Conservation (phyloP, 163 green algal genomes). For the Smithsoniella earleae region DNA sequence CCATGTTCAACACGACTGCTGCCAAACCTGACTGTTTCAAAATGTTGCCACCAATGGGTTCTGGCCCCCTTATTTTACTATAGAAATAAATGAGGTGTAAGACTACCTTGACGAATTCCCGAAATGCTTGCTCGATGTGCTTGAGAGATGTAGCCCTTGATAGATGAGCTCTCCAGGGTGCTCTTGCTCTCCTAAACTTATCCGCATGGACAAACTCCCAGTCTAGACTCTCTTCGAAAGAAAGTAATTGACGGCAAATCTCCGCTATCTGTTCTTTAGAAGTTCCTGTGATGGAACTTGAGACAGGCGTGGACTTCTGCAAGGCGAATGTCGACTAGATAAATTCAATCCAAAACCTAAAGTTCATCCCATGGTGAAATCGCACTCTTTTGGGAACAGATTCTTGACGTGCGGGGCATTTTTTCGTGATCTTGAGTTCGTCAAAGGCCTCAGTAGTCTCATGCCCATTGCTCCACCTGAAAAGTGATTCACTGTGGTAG, state of each 20-base stretch:
- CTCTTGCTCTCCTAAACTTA: background rate
- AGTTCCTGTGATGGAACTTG: background rate
- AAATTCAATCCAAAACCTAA: background rate
- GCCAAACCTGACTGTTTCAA: background rate
- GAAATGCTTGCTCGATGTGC: conserved; percentile 2
- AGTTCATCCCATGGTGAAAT: background rate
- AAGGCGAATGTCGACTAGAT: background rate
- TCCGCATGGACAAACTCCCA: conserved; percentile 25
- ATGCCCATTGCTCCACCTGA: conserved; percentile 24
- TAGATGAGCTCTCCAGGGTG: background rate
- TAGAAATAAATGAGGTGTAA: background rate
- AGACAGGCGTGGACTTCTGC: background rate
- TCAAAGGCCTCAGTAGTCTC: conserved; percentile 28
- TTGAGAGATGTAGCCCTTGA: background rate
- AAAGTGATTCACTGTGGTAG: background rate
- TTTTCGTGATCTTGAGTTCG: conserved; percentile 22
- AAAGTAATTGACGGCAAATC: background rate
- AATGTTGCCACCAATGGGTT: background rate
- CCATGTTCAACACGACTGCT: background rate
- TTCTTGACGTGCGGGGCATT: background rate
- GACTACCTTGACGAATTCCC: conserved; percentile 20
- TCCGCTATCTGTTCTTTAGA: background rate
- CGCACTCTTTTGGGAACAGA: background rate
- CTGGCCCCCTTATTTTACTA: background rate
- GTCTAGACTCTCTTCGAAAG: conserved; percentile 16